phyloP scores from a whole-genome alignment of 1,284 basidiomycete genomes.

The Ustilago loliicola region DNA sequence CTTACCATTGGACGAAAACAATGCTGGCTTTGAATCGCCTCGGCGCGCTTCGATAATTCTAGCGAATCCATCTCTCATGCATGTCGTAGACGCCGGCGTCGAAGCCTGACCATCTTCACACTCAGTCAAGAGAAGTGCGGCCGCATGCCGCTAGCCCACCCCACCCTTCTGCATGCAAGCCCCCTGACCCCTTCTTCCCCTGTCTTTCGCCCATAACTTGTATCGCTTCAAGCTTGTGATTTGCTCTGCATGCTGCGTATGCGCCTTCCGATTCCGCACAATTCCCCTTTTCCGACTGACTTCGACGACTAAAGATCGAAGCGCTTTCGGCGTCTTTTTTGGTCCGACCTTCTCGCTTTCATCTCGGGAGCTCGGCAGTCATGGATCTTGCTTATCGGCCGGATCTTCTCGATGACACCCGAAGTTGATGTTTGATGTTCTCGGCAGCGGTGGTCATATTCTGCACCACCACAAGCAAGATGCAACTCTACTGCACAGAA shows the following conservation, averaged over 20 bases:
- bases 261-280: not conserved
- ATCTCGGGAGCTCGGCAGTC: not conserved
- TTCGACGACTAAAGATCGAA: not conserved
- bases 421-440: not conserved
- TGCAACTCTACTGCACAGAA: no score
- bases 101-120: not conserved
- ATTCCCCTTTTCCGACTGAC: not conserved
- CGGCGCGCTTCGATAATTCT: constrained; percentile 5
- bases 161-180: not conserved
- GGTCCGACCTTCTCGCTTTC: not conserved
- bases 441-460: no score
- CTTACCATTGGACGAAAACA: not conserved
- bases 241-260: not conserved
- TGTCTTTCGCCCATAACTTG: no score
- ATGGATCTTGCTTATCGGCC: not conserved
- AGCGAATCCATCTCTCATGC: constrained; percentile 1
- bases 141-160: no score
- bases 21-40: not conserved
- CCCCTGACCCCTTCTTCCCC: not conserved
- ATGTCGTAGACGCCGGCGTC: constrained; percentile 6
- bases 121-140: no score
- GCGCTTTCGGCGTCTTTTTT: not conserved
- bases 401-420: not conserved
- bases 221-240: not conserved
- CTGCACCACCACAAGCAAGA: no score